Evolutionary conservation across 2,329 filamentous ascomycete species (phyloP), one percentile per base, ranked within the genome.

Genomic region (Colletotrichum aenigma): DNA sequence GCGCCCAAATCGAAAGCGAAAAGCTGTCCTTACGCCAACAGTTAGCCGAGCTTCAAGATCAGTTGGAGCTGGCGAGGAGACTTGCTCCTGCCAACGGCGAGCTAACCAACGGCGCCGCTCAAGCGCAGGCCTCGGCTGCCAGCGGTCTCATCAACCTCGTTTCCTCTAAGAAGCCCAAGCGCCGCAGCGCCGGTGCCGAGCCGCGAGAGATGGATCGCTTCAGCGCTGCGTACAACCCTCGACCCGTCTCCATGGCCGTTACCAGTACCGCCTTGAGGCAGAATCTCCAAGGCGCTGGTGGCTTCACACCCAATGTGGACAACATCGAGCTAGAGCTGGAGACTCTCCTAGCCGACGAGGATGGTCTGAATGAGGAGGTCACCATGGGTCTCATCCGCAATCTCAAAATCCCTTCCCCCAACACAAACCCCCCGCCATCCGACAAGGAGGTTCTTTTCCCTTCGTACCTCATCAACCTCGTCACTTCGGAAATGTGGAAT

Each of bases 401-500:
- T 83, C 91, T 99, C 79, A 98, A 98, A 90, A 98, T 99, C 78
- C 97, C 97, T 24, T 93, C 94, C 13, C 96, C 97, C 61, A 95
- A 93, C 82, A 93, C 94, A 38, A 96, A 92, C 69, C 96, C 96
- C 24, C 94, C 96, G 69, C 96, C 97, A 13, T 98, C 96, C 21
- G 97, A 99, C 87, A 99, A 99, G 88, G 97, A 99, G 85, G 96
- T 99, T 26, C 90, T 99, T 68, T 99, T 99, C 93, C 97, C 97
- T 38, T 96, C 97, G 12, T 99, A 98, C 85, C 93, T 99, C 80
- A 99, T 99, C 89, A 99, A 99, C 86, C 90, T 99, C 76, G 97
- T 99, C 78, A 99, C 97, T 15, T 98, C 96, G 18, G 97, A 99
- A 88, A 99, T 99, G 97, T 99, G 97, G 97, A 99, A 99, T 89